Percentiles rank a stretch among this genome's conserved stretches.
These are phyloP conservation scores for Colletotrichum ledebouriae DNA, from an alignment of 2,329 filamentous ascomycete species.

Conservation along the genomic window DNA sequence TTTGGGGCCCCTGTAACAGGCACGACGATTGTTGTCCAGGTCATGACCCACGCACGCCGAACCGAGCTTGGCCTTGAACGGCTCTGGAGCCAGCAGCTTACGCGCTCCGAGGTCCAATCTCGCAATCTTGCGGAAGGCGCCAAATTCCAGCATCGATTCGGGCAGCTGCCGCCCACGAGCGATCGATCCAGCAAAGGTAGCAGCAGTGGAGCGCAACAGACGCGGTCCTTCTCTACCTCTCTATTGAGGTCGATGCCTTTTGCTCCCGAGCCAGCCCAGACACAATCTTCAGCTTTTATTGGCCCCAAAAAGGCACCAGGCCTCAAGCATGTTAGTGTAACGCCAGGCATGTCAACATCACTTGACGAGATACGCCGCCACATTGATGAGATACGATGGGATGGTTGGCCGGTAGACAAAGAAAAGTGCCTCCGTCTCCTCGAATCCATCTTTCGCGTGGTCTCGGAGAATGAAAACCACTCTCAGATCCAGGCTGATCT, in stretches of 20 bases:
- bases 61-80: constrained; percentile 66
- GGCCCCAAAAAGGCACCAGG: not conserved
- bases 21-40: constrained; percentile 68
- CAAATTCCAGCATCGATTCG: constrained; percentile 46
- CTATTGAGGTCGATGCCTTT: constrained; percentile 45
- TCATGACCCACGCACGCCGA: constrained; percentile 68
- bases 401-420: constrained; percentile 53
- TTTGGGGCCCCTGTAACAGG: constrained; percentile 73
- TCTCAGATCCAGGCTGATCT: constrained; percentile 53
- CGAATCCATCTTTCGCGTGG: constrained; percentile 52
- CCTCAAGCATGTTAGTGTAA: not conserved
- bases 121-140: constrained; percentile 40
- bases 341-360: constrained; percentile 3
- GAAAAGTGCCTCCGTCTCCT: constrained; percentile 55
- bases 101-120: constrained; percentile 46
- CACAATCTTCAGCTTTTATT: constrained; percentile 20
- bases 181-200: constrained; percentile 18
- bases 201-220: constrained; percentile 47
- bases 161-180: constrained; percentile 33
- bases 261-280: constrained; percentile 17
- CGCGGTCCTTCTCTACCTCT: constrained; percentile 52
- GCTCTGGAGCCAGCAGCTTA: constrained; percentile 63
- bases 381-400: constrained; percentile 56
- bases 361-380: constrained; percentile 44
- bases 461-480: constrained; percentile 43